phyloP scores from a whole-genome alignment of 768 basidiomycete genomes.

The Leccinum ochraceum region DNA sequence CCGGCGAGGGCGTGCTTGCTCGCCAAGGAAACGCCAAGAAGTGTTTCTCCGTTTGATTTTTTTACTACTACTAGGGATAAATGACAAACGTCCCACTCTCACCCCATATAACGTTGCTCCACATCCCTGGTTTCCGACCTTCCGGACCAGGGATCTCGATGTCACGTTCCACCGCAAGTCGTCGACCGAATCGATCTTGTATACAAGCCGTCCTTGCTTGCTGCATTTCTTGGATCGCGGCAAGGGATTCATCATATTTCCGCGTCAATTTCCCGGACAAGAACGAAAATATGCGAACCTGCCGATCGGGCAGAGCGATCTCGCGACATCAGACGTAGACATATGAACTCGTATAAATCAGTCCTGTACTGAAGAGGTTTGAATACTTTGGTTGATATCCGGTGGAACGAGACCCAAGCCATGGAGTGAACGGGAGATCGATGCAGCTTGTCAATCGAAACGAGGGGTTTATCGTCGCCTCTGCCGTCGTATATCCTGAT shows the following conservation, averaged over 20 bases:
- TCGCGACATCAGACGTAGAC: slow-evolving; percentile 7
- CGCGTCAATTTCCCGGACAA: slow-evolving; percentile 85
- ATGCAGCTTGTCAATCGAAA: slow-evolving; percentile 78
- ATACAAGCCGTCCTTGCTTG: slow-evolving; percentile 86
- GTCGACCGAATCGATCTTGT: slow-evolving; percentile 96
- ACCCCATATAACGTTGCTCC: slow-evolving; percentile 94
- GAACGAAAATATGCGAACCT: slow-evolving; percentile 93
- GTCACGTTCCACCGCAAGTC: slow-evolving; percentile 91
- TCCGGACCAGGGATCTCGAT: slow-evolving; percentile 81
- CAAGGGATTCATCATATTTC: slow-evolving; percentile 92
- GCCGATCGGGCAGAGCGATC: slow-evolving; percentile 75
- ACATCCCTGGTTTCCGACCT: slow-evolving; percentile 69
- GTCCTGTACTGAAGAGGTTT: slow-evolving; percentile 76
- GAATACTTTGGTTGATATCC: neutral
- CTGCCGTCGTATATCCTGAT: slow-evolving; percentile 94
- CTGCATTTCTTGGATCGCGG: slow-evolving; percentile 97
- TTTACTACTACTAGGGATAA: slow-evolving; percentile 52
- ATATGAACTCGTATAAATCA: slow-evolving; percentile 93
- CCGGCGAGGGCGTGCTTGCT: too few species aligned
- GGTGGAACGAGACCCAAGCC: slow-evolving; percentile 47
- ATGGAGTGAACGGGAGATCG: slow-evolving; percentile 89
- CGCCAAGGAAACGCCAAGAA: too few species aligned
- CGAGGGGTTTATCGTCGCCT: slow-evolving; percentile 76
- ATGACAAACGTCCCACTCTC: slow-evolving; percentile 94
- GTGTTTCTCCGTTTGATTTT: too few species aligned